Conservation (phyloP, 345 rosid species). For the Clausena lansium region DNA sequence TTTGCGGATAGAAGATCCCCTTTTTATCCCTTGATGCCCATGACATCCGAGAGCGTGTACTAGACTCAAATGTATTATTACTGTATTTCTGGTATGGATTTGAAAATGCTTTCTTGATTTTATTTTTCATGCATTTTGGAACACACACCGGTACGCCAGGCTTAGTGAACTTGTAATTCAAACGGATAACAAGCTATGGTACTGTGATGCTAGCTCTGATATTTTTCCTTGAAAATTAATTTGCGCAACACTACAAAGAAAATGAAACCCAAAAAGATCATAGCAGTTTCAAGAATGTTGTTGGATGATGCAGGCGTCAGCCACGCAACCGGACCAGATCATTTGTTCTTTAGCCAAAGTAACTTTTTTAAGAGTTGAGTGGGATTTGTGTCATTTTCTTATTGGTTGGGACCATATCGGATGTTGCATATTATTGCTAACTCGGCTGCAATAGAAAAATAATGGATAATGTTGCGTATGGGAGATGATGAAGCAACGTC, state of each 20-base stretch:
- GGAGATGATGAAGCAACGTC: slow-evolving; percentile 16
- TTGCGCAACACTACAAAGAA: background rate
- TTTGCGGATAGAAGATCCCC: background rate
- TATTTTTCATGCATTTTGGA: background rate
- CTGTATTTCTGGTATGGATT: background rate
- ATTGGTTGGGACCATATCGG: slow-evolving; percentile 7
- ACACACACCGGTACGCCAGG: background rate
- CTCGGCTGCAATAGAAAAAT: background rate
- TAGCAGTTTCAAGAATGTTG: slow-evolving; percentile 13
- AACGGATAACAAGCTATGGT: background rate
- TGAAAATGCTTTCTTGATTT: background rate
- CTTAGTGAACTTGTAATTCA: background rate
- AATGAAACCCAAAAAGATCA: background rate
- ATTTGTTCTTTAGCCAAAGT: background rate
- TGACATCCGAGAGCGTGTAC: background rate
- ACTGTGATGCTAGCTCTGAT: background rate
- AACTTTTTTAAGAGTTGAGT: no score
- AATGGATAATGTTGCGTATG: slow-evolving; percentile 18
- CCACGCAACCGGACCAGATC: background rate
- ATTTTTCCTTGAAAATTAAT: no score
- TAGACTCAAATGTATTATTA: background rate
- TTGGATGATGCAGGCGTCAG: background rate
- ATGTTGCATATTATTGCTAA: background rate
- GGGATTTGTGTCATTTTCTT: background rate
- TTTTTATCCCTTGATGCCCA: background rate